Base-by-base conservation (phyloP, 1,284 basidiomycete genomes). In the Microstroma glucosiphilum region DNA sequence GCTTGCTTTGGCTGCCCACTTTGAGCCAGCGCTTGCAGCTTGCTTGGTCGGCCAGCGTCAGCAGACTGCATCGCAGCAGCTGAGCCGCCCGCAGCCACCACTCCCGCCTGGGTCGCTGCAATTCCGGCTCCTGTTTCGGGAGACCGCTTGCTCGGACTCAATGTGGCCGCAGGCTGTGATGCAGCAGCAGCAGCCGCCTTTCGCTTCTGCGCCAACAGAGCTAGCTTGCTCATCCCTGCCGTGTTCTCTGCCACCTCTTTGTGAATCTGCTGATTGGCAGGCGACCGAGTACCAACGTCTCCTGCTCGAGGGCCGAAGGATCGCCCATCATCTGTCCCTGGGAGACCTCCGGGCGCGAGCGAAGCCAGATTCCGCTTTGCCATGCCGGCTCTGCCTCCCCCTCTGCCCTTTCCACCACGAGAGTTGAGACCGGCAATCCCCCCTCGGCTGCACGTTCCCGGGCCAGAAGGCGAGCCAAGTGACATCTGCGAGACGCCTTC, bases 1-100 rank as follows among this genome's bases (percentile, higher is more conserved):
- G 70, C 79, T 23, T 82, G 75, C 30, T 77, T 76, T 56, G 81
- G 84, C 9, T 83, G 81, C 49, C 72, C 58, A 3, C 65, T 65
- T 40, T 71, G 71, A 46, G 71, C 71, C 11, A 75, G 61, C 8
- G 72, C 70, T 51, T 69, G 69, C 1, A 75, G 67, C 59, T 75
- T 75, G 59, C 68, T 75, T 1, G 66, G 65, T 2, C 68, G 65
- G 37, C 61, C 21, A 42, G 58, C 48, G 4, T 42, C 40, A 23
- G 60, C 55, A n/a, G 65, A 21, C 40, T 60, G 21, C 30, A 37
- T 4, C 4, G 30, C 30, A 37, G 30, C 30, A 9, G 30, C 30
- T 37, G 30, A 37, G 30, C 30, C 30, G 30, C 30, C 9, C 4
- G 30, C 30, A 37, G 9, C 30, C 30, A 9, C 9, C 4, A 9